These are phyloP conservation scores for Candida suzukii DNA, from an alignment of 805 yeast genomes.

Conservation along the genomic window DNA sequence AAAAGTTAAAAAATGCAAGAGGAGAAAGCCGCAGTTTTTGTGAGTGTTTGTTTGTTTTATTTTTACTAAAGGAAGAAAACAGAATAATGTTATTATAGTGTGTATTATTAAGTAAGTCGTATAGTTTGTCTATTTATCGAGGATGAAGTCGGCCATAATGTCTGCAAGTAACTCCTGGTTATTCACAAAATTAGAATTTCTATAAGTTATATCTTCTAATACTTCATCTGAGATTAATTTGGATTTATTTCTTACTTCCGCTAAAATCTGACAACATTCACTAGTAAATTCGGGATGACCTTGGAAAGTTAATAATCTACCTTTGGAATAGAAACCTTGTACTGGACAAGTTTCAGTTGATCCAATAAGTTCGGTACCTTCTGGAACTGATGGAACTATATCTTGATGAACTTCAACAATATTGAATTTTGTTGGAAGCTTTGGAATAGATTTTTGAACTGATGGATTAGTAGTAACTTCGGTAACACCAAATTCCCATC, in stretches of 20 bases:
- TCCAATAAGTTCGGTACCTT: neutral
- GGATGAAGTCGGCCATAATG: slow-evolving; percentile 8
- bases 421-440: slow-evolving; percentile 18
- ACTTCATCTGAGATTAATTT: slow-evolving; percentile 6
- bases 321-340: slow-evolving; percentile 60
- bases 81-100: too few species aligned
- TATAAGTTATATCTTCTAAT: slow-evolving; percentile 1
- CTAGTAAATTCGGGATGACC: slow-evolving; percentile 83
- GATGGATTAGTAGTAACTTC: slow-evolving; percentile 37
- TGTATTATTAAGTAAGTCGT: too few species aligned
- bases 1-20: too few species aligned
- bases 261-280: slow-evolving; percentile 16
- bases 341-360: slow-evolving; percentile 32
- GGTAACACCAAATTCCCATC: slow-evolving; percentile 69
- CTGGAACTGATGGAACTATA: slow-evolving; percentile 31
- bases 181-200: slow-evolving; percentile 2
- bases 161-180: slow-evolving; percentile 3
- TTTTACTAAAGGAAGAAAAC: too few species aligned
- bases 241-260: slow-evolving; percentile 1
- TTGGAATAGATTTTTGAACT: slow-evolving; percentile 7
- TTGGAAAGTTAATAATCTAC: slow-evolving; percentile 60
- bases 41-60: too few species aligned
- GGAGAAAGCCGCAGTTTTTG: too few species aligned
- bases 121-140: neutral
- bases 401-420: slow-evolving; percentile 57